phyloP scores from a whole-genome alignment of 169 alveolate genomes.

The Besnoitia besnoiti region DNA sequence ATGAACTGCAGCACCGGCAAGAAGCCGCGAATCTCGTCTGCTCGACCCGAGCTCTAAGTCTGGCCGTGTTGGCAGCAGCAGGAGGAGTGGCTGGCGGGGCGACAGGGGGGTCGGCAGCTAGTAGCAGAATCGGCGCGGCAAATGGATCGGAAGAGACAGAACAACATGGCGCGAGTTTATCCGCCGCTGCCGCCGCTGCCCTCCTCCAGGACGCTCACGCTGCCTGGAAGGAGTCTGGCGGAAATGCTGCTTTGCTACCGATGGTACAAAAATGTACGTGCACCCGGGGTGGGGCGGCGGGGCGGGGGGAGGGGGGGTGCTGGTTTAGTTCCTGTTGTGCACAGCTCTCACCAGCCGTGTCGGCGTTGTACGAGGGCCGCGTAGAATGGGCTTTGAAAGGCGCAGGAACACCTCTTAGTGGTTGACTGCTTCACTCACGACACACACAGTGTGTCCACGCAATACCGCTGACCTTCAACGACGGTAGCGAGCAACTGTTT shows the following conservation, averaged over 20 bases:
- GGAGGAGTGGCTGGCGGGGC: neutral
- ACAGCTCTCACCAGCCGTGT: no score
- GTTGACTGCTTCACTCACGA: no score
- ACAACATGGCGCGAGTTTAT: neutral
- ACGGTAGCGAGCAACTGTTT: no score
- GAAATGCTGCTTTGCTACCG: neutral
- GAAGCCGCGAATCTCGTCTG: neutral
- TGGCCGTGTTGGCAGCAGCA: neutral
- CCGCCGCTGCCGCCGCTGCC: slow-evolving; percentile 32
- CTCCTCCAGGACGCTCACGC: slow-evolving; percentile 27
- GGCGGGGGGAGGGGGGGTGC: no score
- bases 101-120: neutral
- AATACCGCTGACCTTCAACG: no score
- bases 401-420: no score
- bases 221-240: slow-evolving; percentile 16
- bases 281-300: no score
- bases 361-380: no score
- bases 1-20: slow-evolving; percentile 1
- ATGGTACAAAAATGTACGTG: neutral
- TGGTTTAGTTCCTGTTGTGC: no score
- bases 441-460: no score
- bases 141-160: neutral
- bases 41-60: neutral
- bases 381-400: no score
- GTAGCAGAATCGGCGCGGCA: neutral